These are phyloP conservation scores for Ogataea pilisensis DNA, from an alignment of 805 yeast species.

Conservation along the genomic window DNA sequence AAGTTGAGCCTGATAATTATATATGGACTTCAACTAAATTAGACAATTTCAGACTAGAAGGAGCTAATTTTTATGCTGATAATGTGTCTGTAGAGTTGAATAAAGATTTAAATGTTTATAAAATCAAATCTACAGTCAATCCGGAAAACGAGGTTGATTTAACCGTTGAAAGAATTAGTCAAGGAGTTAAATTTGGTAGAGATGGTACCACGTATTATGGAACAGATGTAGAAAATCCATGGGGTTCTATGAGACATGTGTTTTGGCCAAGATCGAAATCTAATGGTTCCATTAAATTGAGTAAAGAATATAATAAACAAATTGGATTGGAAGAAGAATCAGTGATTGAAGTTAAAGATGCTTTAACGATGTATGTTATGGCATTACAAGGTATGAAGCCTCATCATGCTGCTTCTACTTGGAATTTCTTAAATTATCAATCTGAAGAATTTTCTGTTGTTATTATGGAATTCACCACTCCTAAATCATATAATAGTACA, in stretches of 20 bases:
- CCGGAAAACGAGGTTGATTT: conserved; percentile 70
- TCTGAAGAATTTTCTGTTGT: conserved; percentile 69
- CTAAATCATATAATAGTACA: conserved; percentile 80
- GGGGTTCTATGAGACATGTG: conserved; percentile 96
- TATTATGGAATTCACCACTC: conserved; percentile 94
- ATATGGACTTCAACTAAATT: conserved; percentile 92
- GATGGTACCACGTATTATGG: conserved; percentile 88
- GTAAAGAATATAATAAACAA: conserved; percentile 17
- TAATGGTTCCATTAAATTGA: conserved; percentile 56
- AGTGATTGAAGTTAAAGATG: conserved; percentile 31
- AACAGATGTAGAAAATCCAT: conserved; percentile 74
- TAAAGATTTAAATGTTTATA: conserved; percentile 44
- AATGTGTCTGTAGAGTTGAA: conserved; percentile 58
- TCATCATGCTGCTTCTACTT: conserved; percentile 94
- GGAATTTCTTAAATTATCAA: conserved; percentile 93
- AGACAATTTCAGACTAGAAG: conserved; percentile 66
- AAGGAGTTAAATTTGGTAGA: conserved; percentile 85
- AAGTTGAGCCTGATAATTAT: conserved; percentile 44
- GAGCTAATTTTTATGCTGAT: conserved; percentile 77
- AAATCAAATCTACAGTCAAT: conserved; percentile 60
- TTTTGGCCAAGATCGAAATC: conserved; percentile 92
- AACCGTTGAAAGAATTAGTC: conserved; percentile 53
- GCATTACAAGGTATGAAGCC: conserved; percentile 99
- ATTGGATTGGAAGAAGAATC: conserved; percentile 8
- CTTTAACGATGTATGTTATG: conserved; percentile 80